A percentile compares a stretch with the other conserved stretches of the same genome.
These are phyloP conservation scores for Hyparrhenia diplandra DNA, from an alignment of 176 grass and related monocot genomes.

Conservation along the genomic window DNA sequence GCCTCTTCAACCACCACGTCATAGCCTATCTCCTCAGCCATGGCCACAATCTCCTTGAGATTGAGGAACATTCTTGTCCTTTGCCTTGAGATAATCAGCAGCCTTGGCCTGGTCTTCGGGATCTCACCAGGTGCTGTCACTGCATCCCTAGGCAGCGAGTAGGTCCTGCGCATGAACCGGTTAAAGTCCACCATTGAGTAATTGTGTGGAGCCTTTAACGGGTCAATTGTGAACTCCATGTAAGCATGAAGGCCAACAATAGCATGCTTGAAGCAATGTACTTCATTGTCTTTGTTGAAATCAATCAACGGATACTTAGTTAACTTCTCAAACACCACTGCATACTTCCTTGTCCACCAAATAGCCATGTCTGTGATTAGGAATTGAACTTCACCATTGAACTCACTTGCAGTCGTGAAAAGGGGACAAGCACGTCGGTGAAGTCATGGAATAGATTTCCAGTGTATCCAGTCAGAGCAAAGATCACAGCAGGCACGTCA, in stretches of 20 bases:
- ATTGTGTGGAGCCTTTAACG: conserved; percentile 58
- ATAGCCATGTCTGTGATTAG: conserved; percentile 55
- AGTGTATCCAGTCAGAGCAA: conserved; percentile 80
- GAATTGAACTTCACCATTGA: conserved; percentile 93
- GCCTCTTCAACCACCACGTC: conserved; percentile 70
- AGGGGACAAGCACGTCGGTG: conserved; percentile 85
- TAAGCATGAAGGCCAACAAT: conserved; percentile 80
- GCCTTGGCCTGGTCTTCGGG: conserved; percentile 50
- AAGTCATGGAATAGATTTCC: conserved; percentile 96
- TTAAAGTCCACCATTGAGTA: conserved; percentile 92
- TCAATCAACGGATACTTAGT: conserved; percentile 76
- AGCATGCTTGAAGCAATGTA: conserved; percentile 71
- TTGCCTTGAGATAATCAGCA: conserved; percentile 75
- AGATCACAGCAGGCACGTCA: conserved; percentile 57
- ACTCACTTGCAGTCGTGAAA: conserved; percentile 76
- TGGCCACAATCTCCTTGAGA: conserved; percentile 40
- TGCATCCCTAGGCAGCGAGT: conserved; percentile 38
- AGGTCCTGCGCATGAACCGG: conserved; percentile 77
- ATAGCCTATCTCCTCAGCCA: conserved; percentile 61
- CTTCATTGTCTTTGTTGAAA: conserved; percentile 54
- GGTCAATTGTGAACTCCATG: conserved; percentile 87
- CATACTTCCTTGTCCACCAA: conserved; percentile 87
- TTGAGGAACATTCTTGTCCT: conserved; percentile 73
- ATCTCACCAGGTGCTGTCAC: conserved; percentile 48
- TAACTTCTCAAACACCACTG: conserved; percentile 51